phyloP scores from a whole-genome alignment of 192 early-diverging fungal genomes.

The Rhizophagus prolifer region DNA sequence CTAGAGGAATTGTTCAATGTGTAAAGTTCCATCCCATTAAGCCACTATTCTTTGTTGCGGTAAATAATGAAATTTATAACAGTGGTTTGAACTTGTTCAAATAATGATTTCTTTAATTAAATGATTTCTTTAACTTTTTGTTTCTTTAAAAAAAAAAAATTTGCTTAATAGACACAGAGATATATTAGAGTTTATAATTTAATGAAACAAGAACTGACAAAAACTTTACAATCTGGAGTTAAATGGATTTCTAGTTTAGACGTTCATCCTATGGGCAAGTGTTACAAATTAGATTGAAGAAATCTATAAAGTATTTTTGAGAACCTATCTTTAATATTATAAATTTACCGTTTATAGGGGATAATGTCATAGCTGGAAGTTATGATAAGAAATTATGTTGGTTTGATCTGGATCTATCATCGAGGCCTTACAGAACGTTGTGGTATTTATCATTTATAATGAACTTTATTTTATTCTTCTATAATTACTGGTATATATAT shows the following conservation, averaged over 20 bases:
- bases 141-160: too few species aligned
- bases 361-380: slow-evolving; percentile 93
- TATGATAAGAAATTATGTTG: slow-evolving; percentile 95
- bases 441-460: slow-evolving; percentile 43
- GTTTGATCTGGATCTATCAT: slow-evolving; percentile 95
- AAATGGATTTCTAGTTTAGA: slow-evolving; percentile 97
- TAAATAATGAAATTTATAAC: slow-evolving; percentile 34
- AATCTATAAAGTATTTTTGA: slow-evolving; percentile 11
- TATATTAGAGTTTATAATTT: slow-evolving; percentile 94
- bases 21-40: slow-evolving; percentile 91
- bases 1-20: slow-evolving; percentile 84
- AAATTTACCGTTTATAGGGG: slow-evolving; percentile 43
- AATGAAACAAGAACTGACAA: slow-evolving; percentile 79
- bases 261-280: slow-evolving; percentile 81
- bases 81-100: too few species aligned
- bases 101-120: too few species aligned
- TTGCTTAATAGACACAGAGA: slow-evolving; percentile 76
- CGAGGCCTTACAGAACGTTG: slow-evolving; percentile 91
- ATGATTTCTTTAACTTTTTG: too few species aligned
- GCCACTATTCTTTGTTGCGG: slow-evolving; percentile 90
- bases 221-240: slow-evolving; percentile 80
- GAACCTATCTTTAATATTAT: background rate
- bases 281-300: background rate
- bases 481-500: background rate
- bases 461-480: too few species aligned